Evolutionary conservation across 2,329 filamentous ascomycete species (phyloP).

Genomic region (Zarea fungicola): DNA sequence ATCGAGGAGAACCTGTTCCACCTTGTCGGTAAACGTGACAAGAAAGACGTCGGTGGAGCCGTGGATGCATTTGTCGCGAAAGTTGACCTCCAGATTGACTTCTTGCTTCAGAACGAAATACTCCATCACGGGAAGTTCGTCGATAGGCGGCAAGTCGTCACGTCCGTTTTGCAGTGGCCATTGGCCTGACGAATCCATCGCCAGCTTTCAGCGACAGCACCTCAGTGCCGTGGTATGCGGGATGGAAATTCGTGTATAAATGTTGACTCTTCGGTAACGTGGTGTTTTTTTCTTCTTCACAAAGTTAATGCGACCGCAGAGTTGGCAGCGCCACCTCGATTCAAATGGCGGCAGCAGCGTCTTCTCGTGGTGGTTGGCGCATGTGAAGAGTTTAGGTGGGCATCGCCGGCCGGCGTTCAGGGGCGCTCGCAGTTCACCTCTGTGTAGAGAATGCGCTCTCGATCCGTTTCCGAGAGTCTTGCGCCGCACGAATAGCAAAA

Average conservation of each 20-base stretch:
- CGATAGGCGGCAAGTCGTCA: constrained; percentile 28
- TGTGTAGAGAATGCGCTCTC: not conserved
- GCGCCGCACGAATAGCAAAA: not conserved
- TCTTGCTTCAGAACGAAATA: constrained; percentile 72
- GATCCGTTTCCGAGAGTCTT: not conserved
- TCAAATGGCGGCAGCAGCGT: constrained; percentile 1
- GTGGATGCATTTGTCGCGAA: constrained; percentile 65
- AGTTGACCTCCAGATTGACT: constrained; percentile 85
- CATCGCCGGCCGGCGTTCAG: not conserved
- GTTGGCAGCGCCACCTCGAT: not conserved
- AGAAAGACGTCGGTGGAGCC: constrained; percentile 81
- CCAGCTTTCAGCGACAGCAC: too few species aligned
- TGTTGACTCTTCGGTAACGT: too few species aligned
- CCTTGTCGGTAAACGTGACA: constrained; percentile 54
- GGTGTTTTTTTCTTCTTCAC: too few species aligned
- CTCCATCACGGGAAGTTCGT: constrained; percentile 33
- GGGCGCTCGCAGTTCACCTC: not conserved
- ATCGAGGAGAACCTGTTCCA: constrained; percentile 55
- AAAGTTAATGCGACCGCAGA: not conserved
- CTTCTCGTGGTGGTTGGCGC: constrained; percentile 7
- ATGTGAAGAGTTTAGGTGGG: not conserved
- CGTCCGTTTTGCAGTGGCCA: constrained; percentile 27
- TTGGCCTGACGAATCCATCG: constrained; percentile 7
- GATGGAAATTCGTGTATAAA: too few species aligned
- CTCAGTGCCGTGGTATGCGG: too few species aligned